Evolutionary conservation across 371 early-diverging fungal genomes (phyloP).

Genomic region (Mortierella sp.): DNA sequence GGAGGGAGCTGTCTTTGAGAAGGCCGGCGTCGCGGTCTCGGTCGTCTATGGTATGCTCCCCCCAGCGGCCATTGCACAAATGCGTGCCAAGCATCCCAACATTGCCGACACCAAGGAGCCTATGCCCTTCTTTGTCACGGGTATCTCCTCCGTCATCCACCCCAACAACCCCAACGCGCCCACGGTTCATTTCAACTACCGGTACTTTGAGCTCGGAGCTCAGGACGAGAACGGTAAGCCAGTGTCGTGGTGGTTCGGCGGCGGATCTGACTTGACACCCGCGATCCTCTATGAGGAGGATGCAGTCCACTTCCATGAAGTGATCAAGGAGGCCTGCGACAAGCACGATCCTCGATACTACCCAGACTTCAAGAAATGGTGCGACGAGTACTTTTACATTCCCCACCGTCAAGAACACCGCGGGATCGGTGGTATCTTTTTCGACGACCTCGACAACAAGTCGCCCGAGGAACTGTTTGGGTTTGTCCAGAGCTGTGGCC

Average conservation of each 20-base stretch:
- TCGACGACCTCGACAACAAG: constrained; percentile 85
- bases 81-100: constrained; percentile 79
- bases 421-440: constrained; percentile 92
- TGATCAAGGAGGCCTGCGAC: constrained; percentile 85
- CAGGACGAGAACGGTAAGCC: constrained; percentile 66
- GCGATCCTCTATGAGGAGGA: constrained; percentile 85
- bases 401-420: constrained; percentile 85
- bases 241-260: constrained; percentile 90
- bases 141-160: constrained; percentile 94
- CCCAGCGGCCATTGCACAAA: constrained; percentile 80
- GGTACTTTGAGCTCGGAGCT: constrained; percentile 94
- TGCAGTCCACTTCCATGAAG: constrained; percentile 83
- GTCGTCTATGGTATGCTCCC: constrained; percentile 84
- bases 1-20: constrained; percentile 93
- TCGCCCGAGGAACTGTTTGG: constrained; percentile 76
- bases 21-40: constrained; percentile 94
- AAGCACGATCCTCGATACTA: constrained; percentile 78
- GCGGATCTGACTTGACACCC: constrained; percentile 90
- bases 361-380: constrained; percentile 85
- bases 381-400: constrained; percentile 87
- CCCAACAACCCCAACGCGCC: constrained; percentile 97
- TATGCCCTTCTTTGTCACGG: constrained; percentile 88
- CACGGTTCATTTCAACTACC: constrained; percentile 96
- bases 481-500: constrained; percentile 79
- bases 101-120: constrained; percentile 67